These are phyloP conservation scores for Tulasnella sp. DNA, from an alignment of 768 basidiomycete species.

Conservation along the genomic window DNA sequence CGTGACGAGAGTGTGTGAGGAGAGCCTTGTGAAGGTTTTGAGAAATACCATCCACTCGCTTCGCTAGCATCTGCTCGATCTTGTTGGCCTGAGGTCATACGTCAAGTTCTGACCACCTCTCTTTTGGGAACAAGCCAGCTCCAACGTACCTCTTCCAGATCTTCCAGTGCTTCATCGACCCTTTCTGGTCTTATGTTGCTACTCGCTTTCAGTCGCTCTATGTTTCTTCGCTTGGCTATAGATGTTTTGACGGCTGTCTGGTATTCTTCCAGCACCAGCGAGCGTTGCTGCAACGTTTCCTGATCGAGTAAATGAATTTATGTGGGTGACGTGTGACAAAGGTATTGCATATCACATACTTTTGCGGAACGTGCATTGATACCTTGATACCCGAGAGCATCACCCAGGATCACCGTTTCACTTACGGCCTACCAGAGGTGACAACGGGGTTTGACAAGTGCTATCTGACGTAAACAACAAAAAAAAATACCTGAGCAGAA, in stretches of 20 bases:
- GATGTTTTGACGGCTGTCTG: slow-evolving; percentile 85
- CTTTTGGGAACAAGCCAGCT: not conserved
- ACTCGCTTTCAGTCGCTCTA: slow-evolving; percentile 78
- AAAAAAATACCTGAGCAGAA: slow-evolving; percentile 48
- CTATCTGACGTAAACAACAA: not conserved
- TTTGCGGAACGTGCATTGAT: slow-evolving; percentile 95
- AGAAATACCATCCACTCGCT: slow-evolving; percentile 85
- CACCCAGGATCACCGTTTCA: slow-evolving; percentile 92
- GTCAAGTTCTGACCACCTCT: not conserved
- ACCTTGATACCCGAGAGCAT: slow-evolving; percentile 90
- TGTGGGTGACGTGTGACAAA: not conserved
- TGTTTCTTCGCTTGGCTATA: slow-evolving; percentile 83
- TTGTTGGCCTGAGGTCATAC: slow-evolving; percentile 55
- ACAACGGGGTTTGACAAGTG: not conserved
- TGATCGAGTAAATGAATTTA: slow-evolving; percentile 9
- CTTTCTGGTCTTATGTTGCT: slow-evolving; percentile 72
- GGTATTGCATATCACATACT: slow-evolving; percentile 19
- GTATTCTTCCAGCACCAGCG: slow-evolving; percentile 84
- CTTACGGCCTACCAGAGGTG: slow-evolving; percentile 49
- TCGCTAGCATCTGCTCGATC: slow-evolving; percentile 72
- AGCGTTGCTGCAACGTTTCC: slow-evolving; percentile 82
- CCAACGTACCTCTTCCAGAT: slow-evolving; percentile 69
- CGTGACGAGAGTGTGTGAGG: slow-evolving; percentile 67
- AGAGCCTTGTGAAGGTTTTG: slow-evolving; percentile 83
- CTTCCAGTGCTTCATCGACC: slow-evolving; percentile 84